phyloP scores from a whole-genome alignment of 2,329 filamentous ascomycete genomes.

The Kalmusia sp. region DNA sequence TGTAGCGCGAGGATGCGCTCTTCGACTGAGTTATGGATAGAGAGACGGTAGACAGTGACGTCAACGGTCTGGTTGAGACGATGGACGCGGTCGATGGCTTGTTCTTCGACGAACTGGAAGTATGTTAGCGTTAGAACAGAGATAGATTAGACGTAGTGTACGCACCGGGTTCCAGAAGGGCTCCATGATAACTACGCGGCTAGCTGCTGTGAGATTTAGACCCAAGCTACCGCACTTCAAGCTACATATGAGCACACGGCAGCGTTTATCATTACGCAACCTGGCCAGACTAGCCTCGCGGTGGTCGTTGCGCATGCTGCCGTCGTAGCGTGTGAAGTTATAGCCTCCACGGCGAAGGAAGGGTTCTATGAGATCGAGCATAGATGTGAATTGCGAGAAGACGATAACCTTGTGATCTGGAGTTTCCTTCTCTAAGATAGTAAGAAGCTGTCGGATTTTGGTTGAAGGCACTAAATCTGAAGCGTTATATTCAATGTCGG shows the following conservation, averaged over 20 bases:
- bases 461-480: slow-evolving; percentile 72
- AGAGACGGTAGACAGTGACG: slow-evolving; percentile 94
- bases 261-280: slow-evolving; percentile 76
- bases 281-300: slow-evolving; percentile 84
- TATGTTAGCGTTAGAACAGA: slow-evolving; percentile 16
- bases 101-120: slow-evolving; percentile 88
- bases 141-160: slow-evolving; percentile 19
- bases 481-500: slow-evolving; percentile 47
- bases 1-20: slow-evolving; percentile 94
- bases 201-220: slow-evolving; percentile 92
- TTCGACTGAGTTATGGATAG: slow-evolving; percentile 85
- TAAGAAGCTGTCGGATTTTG: slow-evolving; percentile 87
- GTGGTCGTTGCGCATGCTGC: slow-evolving; percentile 90
- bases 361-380: slow-evolving; percentile 95
- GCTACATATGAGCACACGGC: slow-evolving; percentile 87
- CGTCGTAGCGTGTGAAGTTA: slow-evolving; percentile 88
- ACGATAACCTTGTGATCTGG: slow-evolving; percentile 94
- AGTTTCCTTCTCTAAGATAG: slow-evolving; percentile 80
- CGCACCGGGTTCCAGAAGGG: slow-evolving; percentile 96
- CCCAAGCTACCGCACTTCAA: slow-evolving; percentile 92
- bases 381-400: slow-evolving; percentile 97
- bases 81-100: slow-evolving; percentile 97
- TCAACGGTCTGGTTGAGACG: slow-evolving; percentile 96
- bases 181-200: slow-evolving; percentile 91
- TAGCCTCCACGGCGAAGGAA: slow-evolving; percentile 80